Evolutionary conservation across 306 rosid genomes (phyloP).

Genomic region (Astragalus glycyphyllos): DNA sequence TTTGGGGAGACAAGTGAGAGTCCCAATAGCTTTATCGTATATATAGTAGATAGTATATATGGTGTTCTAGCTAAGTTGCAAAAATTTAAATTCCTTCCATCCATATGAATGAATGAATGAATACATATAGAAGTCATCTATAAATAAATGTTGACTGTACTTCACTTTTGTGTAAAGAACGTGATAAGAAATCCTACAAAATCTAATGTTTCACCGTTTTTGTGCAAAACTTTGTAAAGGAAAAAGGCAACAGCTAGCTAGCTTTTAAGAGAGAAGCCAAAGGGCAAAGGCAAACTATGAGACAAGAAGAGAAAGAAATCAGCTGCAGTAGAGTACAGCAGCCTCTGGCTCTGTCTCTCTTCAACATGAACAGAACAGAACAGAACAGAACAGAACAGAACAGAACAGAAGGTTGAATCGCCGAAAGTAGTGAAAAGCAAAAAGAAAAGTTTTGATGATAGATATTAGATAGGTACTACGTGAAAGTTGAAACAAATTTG

Average conservation of each 20-base stretch:
- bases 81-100: background rate
- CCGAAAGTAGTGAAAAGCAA: conserved; percentile 48
- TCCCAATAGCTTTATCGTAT: too few species aligned
- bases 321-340: background rate
- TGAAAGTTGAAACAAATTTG: conserved; percentile 7
- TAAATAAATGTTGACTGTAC: conserved; percentile 35
- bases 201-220: conserved; percentile 46
- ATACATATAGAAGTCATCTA: background rate
- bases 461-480: background rate
- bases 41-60: too few species aligned
- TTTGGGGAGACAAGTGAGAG: background rate
- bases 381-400: too few species aligned
- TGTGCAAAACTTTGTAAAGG: conserved; percentile 30
- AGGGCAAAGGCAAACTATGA: conserved; percentile 31
- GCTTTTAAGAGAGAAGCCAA: background rate
- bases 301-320: background rate
- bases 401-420: conserved; percentile 45
- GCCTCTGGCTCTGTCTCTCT: conserved; percentile 20
- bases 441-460: conserved; percentile 41
- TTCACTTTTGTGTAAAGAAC: background rate
- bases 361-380: background rate
- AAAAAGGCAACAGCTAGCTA: conserved; percentile 33
- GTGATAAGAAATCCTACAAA: conserved; percentile 44
- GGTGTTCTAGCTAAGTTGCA: background rate
- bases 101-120: background rate